Evolutionary conservation across 2,329 filamentous ascomycete species (phyloP).

Genomic region (Trichophyton rubrum): DNA sequence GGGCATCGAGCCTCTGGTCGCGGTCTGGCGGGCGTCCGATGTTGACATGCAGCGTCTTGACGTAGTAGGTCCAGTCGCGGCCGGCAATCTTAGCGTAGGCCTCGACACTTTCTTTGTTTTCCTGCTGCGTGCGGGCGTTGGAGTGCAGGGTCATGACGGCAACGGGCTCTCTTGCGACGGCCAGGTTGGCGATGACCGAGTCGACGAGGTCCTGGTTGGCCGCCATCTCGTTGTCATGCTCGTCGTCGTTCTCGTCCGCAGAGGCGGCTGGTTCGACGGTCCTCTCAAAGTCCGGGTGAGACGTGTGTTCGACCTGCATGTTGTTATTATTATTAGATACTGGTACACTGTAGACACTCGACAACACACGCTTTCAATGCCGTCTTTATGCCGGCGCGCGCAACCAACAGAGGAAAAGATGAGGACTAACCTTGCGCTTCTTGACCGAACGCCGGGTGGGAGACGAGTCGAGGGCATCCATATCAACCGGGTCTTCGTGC

Average conservation of each 20-base stretch:
- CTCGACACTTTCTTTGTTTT: constrained; percentile 35
- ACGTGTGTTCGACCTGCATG: constrained; percentile 23
- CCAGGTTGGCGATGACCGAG: constrained; percentile 36
- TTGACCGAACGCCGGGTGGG: constrained; percentile 36
- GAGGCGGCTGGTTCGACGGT: constrained; percentile 23
- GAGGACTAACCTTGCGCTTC: constrained; percentile 35
- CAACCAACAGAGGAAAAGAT: neutral
- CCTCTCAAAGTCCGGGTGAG: constrained; percentile 23
- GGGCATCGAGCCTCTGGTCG: constrained; percentile 30
- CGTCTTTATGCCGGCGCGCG: neutral
- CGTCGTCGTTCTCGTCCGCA: constrained; percentile 31
- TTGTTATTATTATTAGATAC: neutral
- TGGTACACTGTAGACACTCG: neutral
- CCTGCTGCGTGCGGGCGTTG: constrained; percentile 30
- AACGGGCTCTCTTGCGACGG: constrained; percentile 32
- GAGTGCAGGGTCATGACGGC: constrained; percentile 34
- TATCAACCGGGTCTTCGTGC: constrained; percentile 32
- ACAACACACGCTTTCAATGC: too few species aligned
- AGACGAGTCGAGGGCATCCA: constrained; percentile 36
- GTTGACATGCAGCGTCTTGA: constrained; percentile 37
- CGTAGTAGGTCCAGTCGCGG: constrained; percentile 41
- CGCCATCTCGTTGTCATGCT: constrained; percentile 31
- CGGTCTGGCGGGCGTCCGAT: constrained; percentile 39
- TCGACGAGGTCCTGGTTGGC: constrained; percentile 36
- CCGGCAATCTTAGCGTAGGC: constrained; percentile 42